These are phyloP conservation scores for Aethionema arabicum DNA, from an alignment of 345 rosid genomes.

Conservation along the genomic window DNA sequence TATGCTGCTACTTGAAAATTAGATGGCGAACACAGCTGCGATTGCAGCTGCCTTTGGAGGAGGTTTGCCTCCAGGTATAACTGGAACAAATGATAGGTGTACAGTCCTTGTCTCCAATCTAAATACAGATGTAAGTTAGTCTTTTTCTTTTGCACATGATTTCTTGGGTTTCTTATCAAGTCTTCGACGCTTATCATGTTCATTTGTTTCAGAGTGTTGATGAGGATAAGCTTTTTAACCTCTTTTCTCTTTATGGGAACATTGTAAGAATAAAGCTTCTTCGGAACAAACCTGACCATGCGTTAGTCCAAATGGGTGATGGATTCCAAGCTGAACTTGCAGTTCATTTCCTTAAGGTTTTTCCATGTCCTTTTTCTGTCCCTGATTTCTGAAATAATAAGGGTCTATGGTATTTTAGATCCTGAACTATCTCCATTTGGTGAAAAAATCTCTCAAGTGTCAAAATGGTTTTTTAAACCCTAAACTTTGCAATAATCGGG, in stretches of 20 bases:
- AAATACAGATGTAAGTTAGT: conserved; percentile 74
- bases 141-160: background rate
- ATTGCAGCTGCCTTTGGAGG: conserved; percentile 97
- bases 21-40: conserved; percentile 92
- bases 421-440: background rate
- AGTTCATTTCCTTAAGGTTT: conserved; percentile 91
- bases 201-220: conserved; percentile 61
- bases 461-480: too few species aligned
- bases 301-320: conserved; percentile 97
- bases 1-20: conserved; percentile 29
- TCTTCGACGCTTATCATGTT: conserved; percentile 20
- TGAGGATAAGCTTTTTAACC: conserved; percentile 93
- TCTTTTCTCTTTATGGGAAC: conserved; percentile 94
- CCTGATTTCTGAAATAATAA: background rate
- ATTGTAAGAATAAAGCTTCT: conserved; percentile 91
- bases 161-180: conserved; percentile 2
- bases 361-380: conserved; percentile 8
- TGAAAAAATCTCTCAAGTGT: background rate
- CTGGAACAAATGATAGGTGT: conserved; percentile 94
- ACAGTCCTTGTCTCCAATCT: conserved; percentile 86
- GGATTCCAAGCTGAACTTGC: conserved; percentile 98
- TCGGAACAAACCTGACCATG: conserved; percentile 96
- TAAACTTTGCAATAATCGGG: too few species aligned
- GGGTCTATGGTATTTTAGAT: too few species aligned
- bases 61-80: conserved; percentile 92